phyloP scores from a whole-genome alignment of 2,329 filamentous ascomycete genomes.

The Chaetomium olivaceum region DNA sequence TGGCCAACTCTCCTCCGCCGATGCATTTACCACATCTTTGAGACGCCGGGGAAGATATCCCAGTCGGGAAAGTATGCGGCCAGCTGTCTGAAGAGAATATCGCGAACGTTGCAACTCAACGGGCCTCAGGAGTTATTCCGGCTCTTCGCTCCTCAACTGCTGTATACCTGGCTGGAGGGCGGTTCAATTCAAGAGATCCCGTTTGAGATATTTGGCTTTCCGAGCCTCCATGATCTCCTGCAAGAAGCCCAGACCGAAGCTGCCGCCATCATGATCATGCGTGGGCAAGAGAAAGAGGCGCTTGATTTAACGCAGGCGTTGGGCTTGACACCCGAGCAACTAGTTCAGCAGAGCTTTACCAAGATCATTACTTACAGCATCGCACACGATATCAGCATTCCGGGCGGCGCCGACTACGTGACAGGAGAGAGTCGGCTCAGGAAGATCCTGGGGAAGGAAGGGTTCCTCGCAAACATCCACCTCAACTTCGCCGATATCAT shows the following conservation, averaged over 20 bases:
- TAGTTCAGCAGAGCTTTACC: constrained; percentile 70
- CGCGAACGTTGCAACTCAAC: constrained; percentile 62
- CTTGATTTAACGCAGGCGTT: constrained; percentile 61
- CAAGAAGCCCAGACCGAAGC: constrained; percentile 73
- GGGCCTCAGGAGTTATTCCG: constrained; percentile 72
- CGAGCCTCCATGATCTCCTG: constrained; percentile 67
- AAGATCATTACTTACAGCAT: constrained; percentile 83
- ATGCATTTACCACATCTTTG: constrained; percentile 92
- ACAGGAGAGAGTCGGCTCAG: constrained; percentile 68
- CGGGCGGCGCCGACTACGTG: constrained; percentile 44
- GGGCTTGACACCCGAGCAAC: constrained; percentile 51
- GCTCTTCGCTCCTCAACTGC: constrained; percentile 82
- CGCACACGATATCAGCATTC: constrained; percentile 66
- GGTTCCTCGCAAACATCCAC: constrained; percentile 63
- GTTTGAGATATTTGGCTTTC: constrained; percentile 81
- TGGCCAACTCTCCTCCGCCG: constrained; percentile 86
- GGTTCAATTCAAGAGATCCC: constrained; percentile 72
- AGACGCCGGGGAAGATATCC: constrained; percentile 74
- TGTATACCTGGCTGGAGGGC: constrained; percentile 84
- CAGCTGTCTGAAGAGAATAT: constrained; percentile 67
- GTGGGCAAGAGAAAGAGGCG: constrained; percentile 66
- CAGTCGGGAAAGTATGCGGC: constrained; percentile 69
- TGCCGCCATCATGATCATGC: constrained; percentile 79
- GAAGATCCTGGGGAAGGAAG: constrained; percentile 66
- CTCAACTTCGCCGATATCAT: constrained; percentile 75